A percentile compares a stretch with the other conserved stretches of the same genome.
phyloP scores from a whole-genome alignment of 2,329 filamentous ascomycete species.

The Phialocephala subalpina region DNA sequence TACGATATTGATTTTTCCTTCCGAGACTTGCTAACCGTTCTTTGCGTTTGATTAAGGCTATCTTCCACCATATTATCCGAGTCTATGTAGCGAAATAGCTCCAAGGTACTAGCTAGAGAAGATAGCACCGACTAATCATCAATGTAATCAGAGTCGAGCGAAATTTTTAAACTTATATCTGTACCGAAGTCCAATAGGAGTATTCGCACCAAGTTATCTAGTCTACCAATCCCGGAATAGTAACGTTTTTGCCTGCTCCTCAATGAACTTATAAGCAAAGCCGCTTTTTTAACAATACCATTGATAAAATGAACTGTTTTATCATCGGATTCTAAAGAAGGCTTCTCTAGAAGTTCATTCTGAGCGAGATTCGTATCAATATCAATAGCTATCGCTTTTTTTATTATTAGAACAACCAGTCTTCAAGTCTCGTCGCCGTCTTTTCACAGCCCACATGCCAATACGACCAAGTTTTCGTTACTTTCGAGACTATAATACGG shows the following conservation, averaged over 20 bases:
- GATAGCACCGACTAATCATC: neutral
- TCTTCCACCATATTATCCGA: neutral
- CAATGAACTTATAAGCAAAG: slow-evolving; percentile 2
- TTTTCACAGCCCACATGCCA: neutral
- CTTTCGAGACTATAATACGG: neutral
- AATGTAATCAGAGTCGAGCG: neutral
- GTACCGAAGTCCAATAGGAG: neutral
- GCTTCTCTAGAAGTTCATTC: neutral
- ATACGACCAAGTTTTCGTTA: slow-evolving; percentile 1
- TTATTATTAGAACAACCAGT: neutral
- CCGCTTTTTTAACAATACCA: neutral
- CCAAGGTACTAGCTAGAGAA: neutral
- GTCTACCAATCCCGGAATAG: neutral
- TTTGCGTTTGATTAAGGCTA: neutral
- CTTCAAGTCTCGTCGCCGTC: neutral
- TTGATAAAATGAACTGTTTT: neutral
- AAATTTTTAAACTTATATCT: neutral
- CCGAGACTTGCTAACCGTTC: neutral
- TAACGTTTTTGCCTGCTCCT: neutral
- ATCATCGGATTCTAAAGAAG: neutral
- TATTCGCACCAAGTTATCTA: neutral
- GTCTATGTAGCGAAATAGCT: neutral
- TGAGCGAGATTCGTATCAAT: neutral
- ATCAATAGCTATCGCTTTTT: neutral
- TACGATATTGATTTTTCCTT: neutral